Percentiles rank a stretch among this genome's conserved stretches.
Evolutionary conservation across 352 stramenopile genomes (phyloP).

Genomic region (Phytophthora sansomeana): DNA sequence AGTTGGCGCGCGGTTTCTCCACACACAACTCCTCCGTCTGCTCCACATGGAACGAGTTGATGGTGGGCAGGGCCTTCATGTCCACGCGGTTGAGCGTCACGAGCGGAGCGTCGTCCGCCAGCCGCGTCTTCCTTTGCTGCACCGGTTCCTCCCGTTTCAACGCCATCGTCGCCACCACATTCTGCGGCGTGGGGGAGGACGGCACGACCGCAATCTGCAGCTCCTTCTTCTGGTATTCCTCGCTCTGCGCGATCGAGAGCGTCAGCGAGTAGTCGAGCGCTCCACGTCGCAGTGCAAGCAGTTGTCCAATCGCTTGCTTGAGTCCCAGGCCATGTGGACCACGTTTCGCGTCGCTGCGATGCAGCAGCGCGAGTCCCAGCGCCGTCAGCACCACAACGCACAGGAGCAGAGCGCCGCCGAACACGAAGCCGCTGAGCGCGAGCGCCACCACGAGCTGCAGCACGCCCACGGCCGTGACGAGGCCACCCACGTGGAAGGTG

Average conservation of each 20-base stretch:
- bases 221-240: conserved; percentile 30
- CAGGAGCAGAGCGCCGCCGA: conserved; percentile 52
- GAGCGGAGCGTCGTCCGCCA: too few species aligned
- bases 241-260: conserved; percentile 60
- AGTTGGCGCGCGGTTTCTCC: conserved; percentile 40
- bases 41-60: conserved; percentile 26
- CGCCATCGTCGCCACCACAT: conserved; percentile 34
- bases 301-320: conserved; percentile 24
- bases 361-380: conserved; percentile 31
- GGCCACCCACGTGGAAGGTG: conserved; percentile 48
- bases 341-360: conserved; percentile 16
- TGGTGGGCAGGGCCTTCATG: conserved; percentile 27
- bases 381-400: conserved; percentile 36
- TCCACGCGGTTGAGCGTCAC: conserved; percentile 24
- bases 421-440: conserved; percentile 43
- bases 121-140: conserved; percentile 21
- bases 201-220: conserved; percentile 35
- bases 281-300: conserved; percentile 50
- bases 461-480: conserved; percentile 44
- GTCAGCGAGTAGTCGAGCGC: conserved; percentile 66
- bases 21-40: conserved; percentile 15
- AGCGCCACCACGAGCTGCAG: conserved; percentile 40
- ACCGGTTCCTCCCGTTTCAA: conserved; percentile 24
- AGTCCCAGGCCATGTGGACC: conserved; percentile 26
- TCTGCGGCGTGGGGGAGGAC: conserved; percentile 26